Conservation (phyloP, 2,329 filamentous ascomycete species). For the Cordyceps fumosorosea region DNA sequence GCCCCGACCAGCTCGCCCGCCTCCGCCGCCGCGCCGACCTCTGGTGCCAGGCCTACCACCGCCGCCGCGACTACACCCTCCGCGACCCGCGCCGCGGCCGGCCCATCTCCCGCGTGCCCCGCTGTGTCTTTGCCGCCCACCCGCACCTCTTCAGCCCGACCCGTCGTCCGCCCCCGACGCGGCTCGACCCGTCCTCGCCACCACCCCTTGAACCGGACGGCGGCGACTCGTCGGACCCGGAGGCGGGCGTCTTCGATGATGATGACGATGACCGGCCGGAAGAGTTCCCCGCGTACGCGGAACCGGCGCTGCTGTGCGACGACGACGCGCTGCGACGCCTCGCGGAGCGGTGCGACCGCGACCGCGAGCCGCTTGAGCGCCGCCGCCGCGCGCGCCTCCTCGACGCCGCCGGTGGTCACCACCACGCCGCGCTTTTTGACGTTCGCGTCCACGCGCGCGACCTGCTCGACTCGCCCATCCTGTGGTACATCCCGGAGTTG, state of each 20-base stretch:
- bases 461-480: slow-evolving; percentile 2
- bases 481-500: slow-evolving; percentile 3
- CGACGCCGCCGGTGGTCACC: background rate
- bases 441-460: background rate
- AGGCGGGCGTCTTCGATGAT: no score
- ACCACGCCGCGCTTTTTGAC: background rate
- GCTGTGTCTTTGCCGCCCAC: background rate
- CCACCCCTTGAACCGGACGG: background rate
- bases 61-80: background rate
- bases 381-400: background rate
- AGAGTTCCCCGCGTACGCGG: background rate
- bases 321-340: background rate
- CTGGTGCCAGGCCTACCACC: slow-evolving; percentile 9
- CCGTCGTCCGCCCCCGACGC: background rate
- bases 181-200: background rate
- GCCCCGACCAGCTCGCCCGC: background rate
- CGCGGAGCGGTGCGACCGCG: background rate
- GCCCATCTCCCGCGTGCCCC: background rate
- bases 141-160: background rate
- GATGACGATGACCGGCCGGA: no score
- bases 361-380: background rate
- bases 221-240: background rate
- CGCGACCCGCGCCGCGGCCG: background rate
- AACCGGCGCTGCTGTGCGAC: slow-evolving; percentile 4
- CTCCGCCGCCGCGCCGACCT: background rate